A percentile compares a stretch with the other conserved stretches of the same genome.
These are phyloP conservation scores for Suhomyces sp. DNA, from an alignment of 805 yeast genomes.

Conservation along the genomic window DNA sequence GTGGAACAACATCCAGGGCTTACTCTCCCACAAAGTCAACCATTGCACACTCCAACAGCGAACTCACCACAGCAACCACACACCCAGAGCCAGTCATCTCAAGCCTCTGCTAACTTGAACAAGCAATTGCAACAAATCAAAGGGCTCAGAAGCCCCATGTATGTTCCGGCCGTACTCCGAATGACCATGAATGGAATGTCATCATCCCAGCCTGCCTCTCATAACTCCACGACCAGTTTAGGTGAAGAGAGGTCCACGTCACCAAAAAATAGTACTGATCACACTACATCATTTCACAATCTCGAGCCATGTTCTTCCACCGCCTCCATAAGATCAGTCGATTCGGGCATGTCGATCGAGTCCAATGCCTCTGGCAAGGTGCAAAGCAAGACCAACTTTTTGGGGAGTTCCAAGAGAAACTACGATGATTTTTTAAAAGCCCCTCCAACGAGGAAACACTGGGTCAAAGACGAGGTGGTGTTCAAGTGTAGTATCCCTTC, in stretches of 20 bases:
- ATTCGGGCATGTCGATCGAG: slow-evolving; percentile 29
- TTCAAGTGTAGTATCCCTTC: slow-evolving; percentile 52
- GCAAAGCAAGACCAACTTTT: slow-evolving; percentile 20
- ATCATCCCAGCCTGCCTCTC: neutral
- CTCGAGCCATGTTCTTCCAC: slow-evolving; percentile 11
- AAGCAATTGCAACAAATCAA: slow-evolving; percentile 63
- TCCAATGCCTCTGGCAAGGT: slow-evolving; percentile 12
- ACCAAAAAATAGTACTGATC: slow-evolving; percentile 5
- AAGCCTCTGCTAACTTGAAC: slow-evolving; percentile 2
- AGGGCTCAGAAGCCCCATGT: slow-evolving; percentile 81
- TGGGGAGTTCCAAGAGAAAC: slow-evolving; percentile 19
- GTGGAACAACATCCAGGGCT: slow-evolving; percentile 17
- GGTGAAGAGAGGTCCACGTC: slow-evolving; percentile 7
- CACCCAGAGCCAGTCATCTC: neutral
- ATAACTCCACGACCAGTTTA: slow-evolving; percentile 4
- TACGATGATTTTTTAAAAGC: slow-evolving; percentile 29
- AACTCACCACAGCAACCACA: neutral
- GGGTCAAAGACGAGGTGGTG: slow-evolving; percentile 69
- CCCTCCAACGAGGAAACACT: slow-evolving; percentile 59
- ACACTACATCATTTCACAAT: slow-evolving; percentile 5
- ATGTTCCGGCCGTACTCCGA: slow-evolving; percentile 81
- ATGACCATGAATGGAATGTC: slow-evolving; percentile 30
- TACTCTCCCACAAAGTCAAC: slow-evolving; percentile 12
- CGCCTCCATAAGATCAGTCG: slow-evolving; percentile 30
- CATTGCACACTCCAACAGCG: neutral